These are phyloP conservation scores for Flaveria bidentis DNA, from an alignment of 129 eudicot genomes.

Conservation along the genomic window DNA sequence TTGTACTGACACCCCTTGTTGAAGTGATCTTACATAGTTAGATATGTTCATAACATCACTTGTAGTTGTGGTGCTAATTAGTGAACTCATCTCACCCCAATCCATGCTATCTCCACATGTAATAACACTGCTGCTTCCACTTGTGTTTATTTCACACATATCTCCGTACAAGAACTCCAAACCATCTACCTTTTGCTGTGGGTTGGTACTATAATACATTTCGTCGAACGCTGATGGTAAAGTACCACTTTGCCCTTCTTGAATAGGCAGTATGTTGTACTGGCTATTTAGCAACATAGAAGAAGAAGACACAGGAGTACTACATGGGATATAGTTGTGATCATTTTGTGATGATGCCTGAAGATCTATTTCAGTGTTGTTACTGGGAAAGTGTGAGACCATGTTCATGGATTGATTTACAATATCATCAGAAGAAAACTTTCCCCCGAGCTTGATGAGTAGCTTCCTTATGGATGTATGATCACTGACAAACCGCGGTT, in stretches of 20 bases:
- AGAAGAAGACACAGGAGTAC: constrained; percentile 26
- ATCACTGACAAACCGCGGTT: constrained; percentile 41
- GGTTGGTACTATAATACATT: constrained; percentile 37
- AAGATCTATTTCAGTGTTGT: constrained; percentile 9
- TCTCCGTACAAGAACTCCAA: constrained; percentile 67
- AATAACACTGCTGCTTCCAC: constrained; percentile 31
- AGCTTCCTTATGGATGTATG: constrained; percentile 63
- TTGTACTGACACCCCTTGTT: constrained; percentile 32
- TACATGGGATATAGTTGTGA: constrained; percentile 17
- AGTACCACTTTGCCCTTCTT: constrained; percentile 31
- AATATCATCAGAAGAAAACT: constrained; percentile 41
- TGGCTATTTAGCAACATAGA: constrained; percentile 31
- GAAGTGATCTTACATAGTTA: constrained; percentile 24
- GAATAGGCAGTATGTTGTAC: constrained; percentile 28
- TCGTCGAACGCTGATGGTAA: constrained; percentile 45
- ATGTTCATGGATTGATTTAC: constrained; percentile 19
- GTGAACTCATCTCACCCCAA: constrained; percentile 70
- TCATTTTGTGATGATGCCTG: constrained; percentile 27
- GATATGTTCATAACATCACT: constrained; percentile 24
- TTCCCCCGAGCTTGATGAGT: constrained; percentile 71
- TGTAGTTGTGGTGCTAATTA: constrained; percentile 34
- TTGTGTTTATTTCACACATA: constrained; percentile 30
- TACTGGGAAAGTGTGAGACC: constrained; percentile 24
- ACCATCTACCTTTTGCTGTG: constrained; percentile 52
- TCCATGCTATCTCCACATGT: constrained; percentile 48